A percentile compares a stretch with the other conserved stretches of the same genome.
Conservation (phyloP, 225 moss, liverwort and hornwort genomes). For the Anthoceros angustus region DNA sequence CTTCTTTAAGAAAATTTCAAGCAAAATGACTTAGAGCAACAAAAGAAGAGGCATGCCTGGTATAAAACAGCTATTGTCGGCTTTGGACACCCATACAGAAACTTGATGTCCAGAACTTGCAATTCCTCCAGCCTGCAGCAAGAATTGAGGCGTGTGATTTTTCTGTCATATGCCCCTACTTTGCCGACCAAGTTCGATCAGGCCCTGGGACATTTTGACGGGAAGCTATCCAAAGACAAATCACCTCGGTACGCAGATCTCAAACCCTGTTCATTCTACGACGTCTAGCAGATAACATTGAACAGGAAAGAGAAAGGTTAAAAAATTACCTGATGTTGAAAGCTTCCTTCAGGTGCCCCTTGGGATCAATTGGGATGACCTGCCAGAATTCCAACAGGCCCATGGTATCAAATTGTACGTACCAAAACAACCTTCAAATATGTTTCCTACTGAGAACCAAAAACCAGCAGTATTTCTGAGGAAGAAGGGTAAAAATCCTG, state of each 20-base stretch:
- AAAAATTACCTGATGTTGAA: constrained; percentile 69
- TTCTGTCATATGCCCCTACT: constrained; percentile 8
- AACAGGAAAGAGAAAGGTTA: neutral
- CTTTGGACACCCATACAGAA: constrained; percentile 92
- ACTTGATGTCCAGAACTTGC: constrained; percentile 95
- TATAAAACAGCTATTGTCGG: constrained; percentile 98
- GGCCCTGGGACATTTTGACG: too few relatives aligned
- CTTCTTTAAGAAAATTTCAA: neutral
- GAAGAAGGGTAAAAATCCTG: too few relatives aligned
- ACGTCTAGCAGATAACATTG: neutral
- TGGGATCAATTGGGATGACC: constrained; percentile 98
- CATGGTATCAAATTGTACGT: too few relatives aligned
- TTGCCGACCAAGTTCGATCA: neutral
- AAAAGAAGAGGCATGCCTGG: constrained; percentile 36
- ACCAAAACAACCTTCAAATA: neutral
- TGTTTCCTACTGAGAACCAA: too few relatives aligned
- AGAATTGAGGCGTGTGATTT: neutral
- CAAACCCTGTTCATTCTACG: too few relatives aligned
- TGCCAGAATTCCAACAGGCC: constrained; percentile 12
- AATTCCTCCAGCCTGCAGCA: constrained; percentile 76
- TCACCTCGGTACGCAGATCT: too few relatives aligned
- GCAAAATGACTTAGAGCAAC: neutral
- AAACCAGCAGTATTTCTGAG: too few relatives aligned
- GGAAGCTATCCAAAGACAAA: too few relatives aligned
- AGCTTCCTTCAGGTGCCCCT: constrained; percentile 92